A percentile compares a stretch with the other conserved stretches of the same genome.
Conservation (phyloP, 257 asterid species). For the Oldenlandia corymbosa region DNA sequence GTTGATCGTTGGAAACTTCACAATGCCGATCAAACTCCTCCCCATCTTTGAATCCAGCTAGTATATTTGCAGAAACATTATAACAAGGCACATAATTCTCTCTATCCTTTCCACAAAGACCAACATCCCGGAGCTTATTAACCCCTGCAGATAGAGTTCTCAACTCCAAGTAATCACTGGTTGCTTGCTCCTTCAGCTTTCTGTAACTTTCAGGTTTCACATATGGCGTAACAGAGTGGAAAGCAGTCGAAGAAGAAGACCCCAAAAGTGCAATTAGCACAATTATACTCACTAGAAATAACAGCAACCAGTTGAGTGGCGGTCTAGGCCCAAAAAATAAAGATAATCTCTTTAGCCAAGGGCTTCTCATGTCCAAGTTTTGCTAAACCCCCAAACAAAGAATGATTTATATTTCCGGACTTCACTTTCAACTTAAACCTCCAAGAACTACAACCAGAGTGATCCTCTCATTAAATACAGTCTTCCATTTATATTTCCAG, state of each 20-base stretch:
- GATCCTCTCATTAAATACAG: conserved; percentile 40
- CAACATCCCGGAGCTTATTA: conserved; percentile 47
- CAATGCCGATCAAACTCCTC: conserved; percentile 95
- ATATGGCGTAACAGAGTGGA: conserved; percentile 49
- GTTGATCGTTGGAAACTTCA: conserved; percentile 50
- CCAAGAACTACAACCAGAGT: conserved; percentile 32
- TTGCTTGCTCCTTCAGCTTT: conserved; percentile 67
- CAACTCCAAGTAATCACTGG: conserved; percentile 66
- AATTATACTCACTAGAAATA: conserved; percentile 57
- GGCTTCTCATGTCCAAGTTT: conserved; percentile 81
- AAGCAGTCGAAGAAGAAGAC: conserved; percentile 48
- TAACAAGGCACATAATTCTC: conserved; percentile 93
- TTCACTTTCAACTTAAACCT: conserved; percentile 41
- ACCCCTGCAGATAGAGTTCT: conserved; percentile 42
- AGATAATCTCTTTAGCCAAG: conserved; percentile 59
- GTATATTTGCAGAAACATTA: conserved; percentile 69
- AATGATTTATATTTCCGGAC: conserved; percentile 17
- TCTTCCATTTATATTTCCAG: conserved; percentile 30
- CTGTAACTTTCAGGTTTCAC: conserved; percentile 51
- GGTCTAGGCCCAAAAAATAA: conserved; percentile 63
- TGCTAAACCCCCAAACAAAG: conserved; percentile 24
- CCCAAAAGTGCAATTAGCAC: conserved; percentile 58
- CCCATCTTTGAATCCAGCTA: conserved; percentile 68
- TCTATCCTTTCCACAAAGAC: conserved; percentile 78
- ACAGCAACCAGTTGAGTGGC: conserved; percentile 64